Percentiles rank a stretch among this genome's conserved stretches.
Evolutionary conservation across 1,139 yeast species (phyloP).

Genomic region (Geotrichum europaeum): DNA sequence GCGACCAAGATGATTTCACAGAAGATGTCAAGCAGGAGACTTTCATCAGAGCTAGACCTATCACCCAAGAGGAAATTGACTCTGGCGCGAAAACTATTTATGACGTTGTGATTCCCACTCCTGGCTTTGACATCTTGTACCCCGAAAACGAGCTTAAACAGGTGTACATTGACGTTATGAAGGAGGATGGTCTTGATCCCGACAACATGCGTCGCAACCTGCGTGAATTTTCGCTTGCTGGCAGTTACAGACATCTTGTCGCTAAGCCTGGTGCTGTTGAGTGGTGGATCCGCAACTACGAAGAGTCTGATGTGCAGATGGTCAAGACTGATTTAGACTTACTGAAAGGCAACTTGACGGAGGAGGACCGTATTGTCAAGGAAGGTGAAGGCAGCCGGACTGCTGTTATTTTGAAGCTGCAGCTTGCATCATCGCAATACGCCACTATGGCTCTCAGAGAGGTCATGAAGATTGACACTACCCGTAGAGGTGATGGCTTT

Average conservation of each 20-base stretch:
- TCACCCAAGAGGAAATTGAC: slow-evolving; percentile 68
- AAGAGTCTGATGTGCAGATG: slow-evolving; percentile 58
- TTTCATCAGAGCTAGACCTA: slow-evolving; percentile 57
- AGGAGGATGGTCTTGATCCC: slow-evolving; percentile 76
- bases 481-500: slow-evolving; percentile 52
- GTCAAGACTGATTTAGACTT: slow-evolving; percentile 79
- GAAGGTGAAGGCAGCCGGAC: slow-evolving; percentile 43
- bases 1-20: slow-evolving; percentile 47
- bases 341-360: slow-evolving; percentile 37
- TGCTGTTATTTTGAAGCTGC: slow-evolving; percentile 72
- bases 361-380: slow-evolving; percentile 19
- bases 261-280: slow-evolving; percentile 61
- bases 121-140: slow-evolving; percentile 84
- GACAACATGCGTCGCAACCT: slow-evolving; percentile 76
- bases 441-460: slow-evolving; percentile 98
- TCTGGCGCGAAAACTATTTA: slow-evolving; percentile 57
- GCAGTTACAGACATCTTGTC: slow-evolving; percentile 77
- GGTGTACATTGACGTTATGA: slow-evolving; percentile 70
- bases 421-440: slow-evolving; percentile 80
- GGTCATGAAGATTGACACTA: slow-evolving; percentile 75
- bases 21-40: slow-evolving; percentile 58
- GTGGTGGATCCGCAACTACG: slow-evolving; percentile 58
- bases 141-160: slow-evolving; percentile 65
- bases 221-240: slow-evolving; percentile 85
- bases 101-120: slow-evolving; percentile 88